Evolutionary conservation across 495 filamentous ascomycete genomes (phyloP), one percentile per base, ranked within the genome.

Genomic region (Penicillium manginii): DNA sequence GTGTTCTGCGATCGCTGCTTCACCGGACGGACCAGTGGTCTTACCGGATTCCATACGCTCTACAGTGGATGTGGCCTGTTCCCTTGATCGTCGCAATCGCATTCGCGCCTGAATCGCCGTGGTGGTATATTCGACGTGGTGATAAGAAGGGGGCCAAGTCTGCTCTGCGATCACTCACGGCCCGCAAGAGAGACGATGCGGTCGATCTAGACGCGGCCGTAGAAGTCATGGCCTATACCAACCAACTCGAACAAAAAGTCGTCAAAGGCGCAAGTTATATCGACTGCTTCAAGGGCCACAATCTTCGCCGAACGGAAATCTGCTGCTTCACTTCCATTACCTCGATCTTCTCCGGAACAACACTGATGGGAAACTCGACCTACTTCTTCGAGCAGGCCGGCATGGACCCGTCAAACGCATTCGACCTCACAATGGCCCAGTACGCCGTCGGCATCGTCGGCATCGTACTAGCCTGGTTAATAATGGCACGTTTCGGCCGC

Each of bases 51-150:
- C 86, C 86, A 0, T 91, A 89, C 63, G 85, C 83, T 4, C 64
- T 91, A 2, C 90, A 93, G 73, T 93, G 90, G 90, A 86, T 91
- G 76, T 92, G 89, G 88, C 88, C 89, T 0, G 66, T 87, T 0
- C 88, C 88, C 0, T 76, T 93, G 6, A 80, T 88, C 43, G 77
- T 91, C 33, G 87, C 86, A 11, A 83, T 90, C 57, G 78, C 75
- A 32, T 81, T 91, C 11, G 88, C 88, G 0, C 90, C 90, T 2
- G 90, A 93, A 68, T 86, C 81, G 2, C 90, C 90, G 0, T 93
- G 88, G 89, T 92, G 90, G 90, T 83, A 91, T 3, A 86, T 92
- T 40, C 83, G 90, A 7, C 85, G 83, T 61, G 89, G 86, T 1
- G 78, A 79, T 35, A 73, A 81, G 23, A 84, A 88, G 12, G 81